These are phyloP conservation scores for Ceratobasidium theobromae DNA, from an alignment of 1,284 basidiomycete species.

Conservation along the genomic window DNA sequence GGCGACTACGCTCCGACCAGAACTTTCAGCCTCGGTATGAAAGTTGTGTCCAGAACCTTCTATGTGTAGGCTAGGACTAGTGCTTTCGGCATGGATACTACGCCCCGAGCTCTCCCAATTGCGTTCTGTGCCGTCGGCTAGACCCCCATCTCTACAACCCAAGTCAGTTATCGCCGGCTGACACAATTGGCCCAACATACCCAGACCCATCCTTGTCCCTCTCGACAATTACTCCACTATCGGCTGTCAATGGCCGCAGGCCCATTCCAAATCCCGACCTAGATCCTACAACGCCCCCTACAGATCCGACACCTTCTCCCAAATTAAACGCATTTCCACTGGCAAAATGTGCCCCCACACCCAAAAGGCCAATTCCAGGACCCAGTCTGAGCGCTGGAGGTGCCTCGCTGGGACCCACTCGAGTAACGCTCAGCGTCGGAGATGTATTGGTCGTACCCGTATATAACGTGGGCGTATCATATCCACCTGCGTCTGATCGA, in stretches of 20 bases:
- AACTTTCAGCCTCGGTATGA: slow-evolving; percentile 22
- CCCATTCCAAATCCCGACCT: slow-evolving; percentile 2
- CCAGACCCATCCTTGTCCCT: background rate
- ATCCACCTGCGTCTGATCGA: slow-evolving; percentile 1
- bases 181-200: background rate
- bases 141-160: background rate
- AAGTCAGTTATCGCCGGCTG: background rate
- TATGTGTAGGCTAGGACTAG: background rate
- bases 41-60: slow-evolving; percentile 1
- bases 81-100: background rate
- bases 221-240: slow-evolving; percentile 1
- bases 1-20: slow-evolving; percentile 4
- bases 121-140: background rate
- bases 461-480: slow-evolving; percentile 20
- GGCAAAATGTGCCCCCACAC: slow-evolving; percentile 9
- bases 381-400: slow-evolving; percentile 15
- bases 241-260: background rate
- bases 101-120: background rate
- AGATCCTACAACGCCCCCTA: background rate
- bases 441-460: slow-evolving; percentile 21
- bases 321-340: background rate
- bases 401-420: slow-evolving; percentile 1
- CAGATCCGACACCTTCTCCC: background rate
- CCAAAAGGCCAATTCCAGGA: slow-evolving; percentile 14
- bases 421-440: slow-evolving; percentile 21